A percentile compares a stretch with the other conserved stretches of the same genome.
These are phyloP conservation scores for Hortaea werneckii DNA, from an alignment of 2,329 filamentous ascomycete genomes.

Conservation along the genomic window DNA sequence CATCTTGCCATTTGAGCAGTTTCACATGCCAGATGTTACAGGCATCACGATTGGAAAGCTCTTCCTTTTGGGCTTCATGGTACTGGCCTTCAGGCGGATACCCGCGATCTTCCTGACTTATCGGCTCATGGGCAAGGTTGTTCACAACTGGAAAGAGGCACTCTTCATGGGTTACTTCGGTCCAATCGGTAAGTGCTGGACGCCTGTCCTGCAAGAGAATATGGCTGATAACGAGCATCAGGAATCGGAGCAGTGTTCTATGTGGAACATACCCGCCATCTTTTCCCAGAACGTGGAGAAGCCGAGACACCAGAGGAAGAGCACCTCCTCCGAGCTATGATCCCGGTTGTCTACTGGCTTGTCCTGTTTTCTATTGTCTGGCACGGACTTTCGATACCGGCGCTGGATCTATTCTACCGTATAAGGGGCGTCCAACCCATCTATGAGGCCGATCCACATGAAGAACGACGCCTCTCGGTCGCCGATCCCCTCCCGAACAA, in stretches of 20 bases:
- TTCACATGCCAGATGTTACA: slow-evolving; percentile 52
- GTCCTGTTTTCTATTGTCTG: slow-evolving; percentile 74
- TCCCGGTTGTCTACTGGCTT: slow-evolving; percentile 71
- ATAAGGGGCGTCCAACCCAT: slow-evolving; percentile 3
- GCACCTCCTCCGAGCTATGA: slow-evolving; percentile 53
- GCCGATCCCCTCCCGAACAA: slow-evolving; percentile 3
- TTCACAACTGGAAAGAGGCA: slow-evolving; percentile 61
- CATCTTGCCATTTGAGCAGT: slow-evolving; percentile 64
- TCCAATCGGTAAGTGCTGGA: slow-evolving; percentile 50
- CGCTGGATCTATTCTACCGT: slow-evolving; percentile 4
- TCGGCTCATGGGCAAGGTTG: slow-evolving; percentile 44
- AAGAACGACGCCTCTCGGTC: neutral
- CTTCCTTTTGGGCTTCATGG: slow-evolving; percentile 57
- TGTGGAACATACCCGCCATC: slow-evolving; percentile 66
- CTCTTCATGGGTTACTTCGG: slow-evolving; percentile 84
- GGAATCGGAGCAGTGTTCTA: slow-evolving; percentile 82
- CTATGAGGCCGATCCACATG: neutral
- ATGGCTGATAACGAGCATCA: neutral
- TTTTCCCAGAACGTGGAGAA: slow-evolving; percentile 47
- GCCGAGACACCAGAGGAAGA: slow-evolving; percentile 55
- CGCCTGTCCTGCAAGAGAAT: too few species aligned
- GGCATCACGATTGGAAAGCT: slow-evolving; percentile 57
- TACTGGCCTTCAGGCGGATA: slow-evolving; percentile 63
- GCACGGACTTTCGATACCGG: slow-evolving; percentile 67
- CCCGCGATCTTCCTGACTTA: slow-evolving; percentile 65